Conservation (phyloP, 1,139 yeast genomes). For the Hemisphaericaspora xylofermentans region DNA sequence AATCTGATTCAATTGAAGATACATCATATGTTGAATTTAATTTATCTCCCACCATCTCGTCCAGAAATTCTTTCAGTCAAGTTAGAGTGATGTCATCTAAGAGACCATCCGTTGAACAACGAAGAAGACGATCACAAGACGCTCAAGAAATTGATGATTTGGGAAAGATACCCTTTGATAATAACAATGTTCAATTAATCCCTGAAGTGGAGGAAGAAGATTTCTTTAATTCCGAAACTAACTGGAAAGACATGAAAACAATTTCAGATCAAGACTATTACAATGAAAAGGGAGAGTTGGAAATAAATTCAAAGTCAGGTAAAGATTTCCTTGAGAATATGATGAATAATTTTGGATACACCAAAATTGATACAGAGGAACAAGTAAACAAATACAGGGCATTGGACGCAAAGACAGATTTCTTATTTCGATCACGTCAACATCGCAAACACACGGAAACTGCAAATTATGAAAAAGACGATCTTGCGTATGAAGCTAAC, state of each 20-base stretch:
- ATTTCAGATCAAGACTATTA: slow-evolving; percentile 51
- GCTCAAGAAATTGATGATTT: slow-evolving; percentile 1
- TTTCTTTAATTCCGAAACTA: slow-evolving; percentile 32
- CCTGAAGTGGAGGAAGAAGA: slow-evolving; percentile 28
- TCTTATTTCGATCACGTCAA: slow-evolving; percentile 51
- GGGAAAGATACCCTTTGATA: slow-evolving; percentile 5
- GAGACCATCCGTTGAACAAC: background rate
- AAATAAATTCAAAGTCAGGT: slow-evolving; percentile 26
- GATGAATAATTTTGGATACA: slow-evolving; percentile 58
- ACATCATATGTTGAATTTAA: slow-evolving; percentile 13
- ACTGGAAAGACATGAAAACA: slow-evolving; percentile 57
- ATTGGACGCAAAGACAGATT: slow-evolving; percentile 81
- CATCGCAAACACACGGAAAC: slow-evolving; percentile 14
- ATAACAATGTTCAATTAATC: slow-evolving; percentile 6
- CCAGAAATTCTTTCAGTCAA: background rate
- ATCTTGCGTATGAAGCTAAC: slow-evolving; percentile 22
- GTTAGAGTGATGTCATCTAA: background rate
- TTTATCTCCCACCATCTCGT: slow-evolving; percentile 3
- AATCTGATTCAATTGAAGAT: slow-evolving; percentile 3
- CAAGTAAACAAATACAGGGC: slow-evolving; percentile 78
- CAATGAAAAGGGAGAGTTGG: slow-evolving; percentile 51
- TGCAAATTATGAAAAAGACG: slow-evolving; percentile 22
- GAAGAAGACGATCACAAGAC: background rate
- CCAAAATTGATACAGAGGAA: slow-evolving; percentile 83
- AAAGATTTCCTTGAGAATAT: slow-evolving; percentile 24